Conservation (phyloP, 352 stramenopile genomes). For the Globisporangium okanoganense region DNA sequence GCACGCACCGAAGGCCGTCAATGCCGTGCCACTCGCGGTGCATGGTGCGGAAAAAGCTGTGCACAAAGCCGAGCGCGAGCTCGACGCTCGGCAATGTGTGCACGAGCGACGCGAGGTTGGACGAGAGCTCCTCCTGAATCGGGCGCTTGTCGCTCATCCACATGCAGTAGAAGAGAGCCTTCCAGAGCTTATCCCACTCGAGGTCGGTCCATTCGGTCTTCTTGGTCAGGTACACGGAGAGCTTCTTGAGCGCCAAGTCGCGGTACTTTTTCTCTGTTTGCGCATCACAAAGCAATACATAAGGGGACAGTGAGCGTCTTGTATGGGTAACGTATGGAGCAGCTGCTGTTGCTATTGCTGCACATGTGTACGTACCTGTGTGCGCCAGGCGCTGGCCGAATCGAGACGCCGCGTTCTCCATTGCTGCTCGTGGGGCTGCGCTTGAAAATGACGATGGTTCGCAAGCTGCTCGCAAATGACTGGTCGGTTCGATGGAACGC, state of each 20-base stretch:
- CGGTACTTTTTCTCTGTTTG: constrained; percentile 83
- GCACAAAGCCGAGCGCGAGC: constrained; percentile 60
- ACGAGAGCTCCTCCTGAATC: constrained; percentile 76
- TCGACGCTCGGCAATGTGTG: constrained; percentile 46
- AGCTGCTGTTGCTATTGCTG: too few species aligned
- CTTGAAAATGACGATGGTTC: background rate
- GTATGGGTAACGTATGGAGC: background rate
- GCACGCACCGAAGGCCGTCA: constrained; percentile 61
- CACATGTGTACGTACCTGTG: constrained; percentile 51
- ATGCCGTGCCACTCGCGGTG: constrained; percentile 85
- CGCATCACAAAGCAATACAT: constrained; percentile 6
- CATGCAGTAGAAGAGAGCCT: constrained; percentile 89
- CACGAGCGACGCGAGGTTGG: constrained; percentile 55
- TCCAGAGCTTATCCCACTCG: constrained; percentile 88
- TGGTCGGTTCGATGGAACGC: constrained; percentile 5
- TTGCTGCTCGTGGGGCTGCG: constrained; percentile 9
- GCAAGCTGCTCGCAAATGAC: constrained; percentile 7
- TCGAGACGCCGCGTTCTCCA: constrained; percentile 76
- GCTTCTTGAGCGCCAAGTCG: constrained; percentile 78
- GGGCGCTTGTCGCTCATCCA: constrained; percentile 88
- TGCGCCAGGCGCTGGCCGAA: constrained; percentile 85
- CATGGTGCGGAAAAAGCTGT: constrained; percentile 84
- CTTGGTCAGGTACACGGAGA: constrained; percentile 68
- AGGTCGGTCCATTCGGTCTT: constrained; percentile 63
- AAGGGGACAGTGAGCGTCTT: constrained; percentile 9